phyloP scores from a whole-genome alignment of 208 protist genomes.

The Acanthamoeba castellanii region DNA sequence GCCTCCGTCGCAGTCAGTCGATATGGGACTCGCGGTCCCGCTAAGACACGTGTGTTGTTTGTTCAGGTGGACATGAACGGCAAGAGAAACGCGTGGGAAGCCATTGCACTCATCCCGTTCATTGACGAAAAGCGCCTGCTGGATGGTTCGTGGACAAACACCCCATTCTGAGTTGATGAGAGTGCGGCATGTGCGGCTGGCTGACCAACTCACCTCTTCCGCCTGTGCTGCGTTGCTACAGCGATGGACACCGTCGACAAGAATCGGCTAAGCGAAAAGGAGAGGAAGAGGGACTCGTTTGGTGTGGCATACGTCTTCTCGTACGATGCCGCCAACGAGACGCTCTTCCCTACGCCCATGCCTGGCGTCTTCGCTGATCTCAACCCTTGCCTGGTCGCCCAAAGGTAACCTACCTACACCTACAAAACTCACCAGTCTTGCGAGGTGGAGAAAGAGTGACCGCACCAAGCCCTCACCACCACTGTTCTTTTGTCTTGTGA shows the following conservation, averaged over 20 bases:
- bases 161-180: not conserved
- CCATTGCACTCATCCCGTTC: conserved; percentile 82
- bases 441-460: not conserved
- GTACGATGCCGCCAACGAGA: not conserved
- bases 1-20: too few relatives aligned
- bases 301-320: conserved; percentile 27
- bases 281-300: conserved; percentile 29
- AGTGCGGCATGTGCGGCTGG: not conserved
- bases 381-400: not conserved
- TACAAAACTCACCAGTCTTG: not conserved
- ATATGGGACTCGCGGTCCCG: too few relatives aligned
- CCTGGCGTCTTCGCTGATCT: conserved; percentile 43
- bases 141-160: not conserved
- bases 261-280: conserved; percentile 24
- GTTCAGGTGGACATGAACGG: conserved; percentile 80
- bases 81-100: conserved; percentile 76
- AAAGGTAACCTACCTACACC: not conserved
- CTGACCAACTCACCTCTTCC: too few relatives aligned
- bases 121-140: conserved; percentile 78
- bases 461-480: not conserved
- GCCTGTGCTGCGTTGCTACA: not conserved
- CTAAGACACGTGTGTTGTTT: too few relatives aligned
- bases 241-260: conserved; percentile 46
- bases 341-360: conserved; percentile 29
- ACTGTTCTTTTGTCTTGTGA: not conserved